These are phyloP conservation scores for Quercus mongolica DNA, from an alignment of 306 rosid genomes.

Conservation along the genomic window DNA sequence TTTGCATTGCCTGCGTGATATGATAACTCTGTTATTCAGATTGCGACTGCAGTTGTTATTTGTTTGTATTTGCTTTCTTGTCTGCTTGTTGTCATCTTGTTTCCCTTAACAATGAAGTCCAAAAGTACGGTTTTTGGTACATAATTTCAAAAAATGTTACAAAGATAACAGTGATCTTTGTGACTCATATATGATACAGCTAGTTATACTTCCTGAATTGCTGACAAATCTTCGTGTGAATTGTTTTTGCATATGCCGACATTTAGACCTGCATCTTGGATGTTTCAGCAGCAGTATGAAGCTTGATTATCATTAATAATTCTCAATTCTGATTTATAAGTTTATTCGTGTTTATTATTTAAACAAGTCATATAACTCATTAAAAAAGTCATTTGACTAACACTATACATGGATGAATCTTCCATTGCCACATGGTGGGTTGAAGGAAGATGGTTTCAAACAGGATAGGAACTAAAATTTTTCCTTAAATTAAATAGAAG, in stretches of 20 bases:
- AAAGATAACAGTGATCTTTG: background rate
- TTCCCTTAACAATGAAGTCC: background rate
- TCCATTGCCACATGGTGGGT: no score
- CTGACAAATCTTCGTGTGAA: background rate
- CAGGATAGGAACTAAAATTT: no score
- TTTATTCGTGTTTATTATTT: no score
- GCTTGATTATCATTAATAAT: background rate
- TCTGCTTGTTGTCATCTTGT: constrained; percentile 7
- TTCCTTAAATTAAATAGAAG: no score
- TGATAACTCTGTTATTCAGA: background rate
- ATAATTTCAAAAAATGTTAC: background rate
- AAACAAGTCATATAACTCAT: no score
- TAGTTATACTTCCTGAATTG: background rate
- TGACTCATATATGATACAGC: background rate
- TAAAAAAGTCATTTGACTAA: no score
- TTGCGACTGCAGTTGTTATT: constrained; percentile 4
- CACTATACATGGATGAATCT: no score
- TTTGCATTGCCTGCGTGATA: constrained; percentile 65
- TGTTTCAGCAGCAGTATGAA: background rate
- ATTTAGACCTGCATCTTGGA: background rate
- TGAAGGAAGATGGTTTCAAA: no score
- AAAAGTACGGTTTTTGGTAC: background rate
- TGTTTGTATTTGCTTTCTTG: constrained; percentile 9
- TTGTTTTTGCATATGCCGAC: background rate
- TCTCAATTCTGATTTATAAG: background rate